These are phyloP conservation scores for Coemansia sp. DNA, from an alignment of 192 early-diverging fungal species.

Conservation along the genomic window DNA sequence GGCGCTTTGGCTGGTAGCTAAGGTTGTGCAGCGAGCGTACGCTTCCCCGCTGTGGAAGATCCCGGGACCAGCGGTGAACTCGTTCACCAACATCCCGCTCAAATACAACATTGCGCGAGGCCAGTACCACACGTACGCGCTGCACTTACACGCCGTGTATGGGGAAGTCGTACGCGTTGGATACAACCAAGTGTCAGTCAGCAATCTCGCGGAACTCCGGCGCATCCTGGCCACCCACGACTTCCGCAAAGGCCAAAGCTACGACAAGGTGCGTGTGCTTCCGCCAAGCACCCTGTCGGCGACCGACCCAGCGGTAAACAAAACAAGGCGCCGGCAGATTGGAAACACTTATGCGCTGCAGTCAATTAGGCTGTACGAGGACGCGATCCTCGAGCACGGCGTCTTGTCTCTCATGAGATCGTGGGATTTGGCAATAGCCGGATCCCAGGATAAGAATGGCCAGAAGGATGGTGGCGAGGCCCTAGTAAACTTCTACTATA, in stretches of 20 bases:
- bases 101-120: slow-evolving; percentile 21
- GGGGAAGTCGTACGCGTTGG: slow-evolving; percentile 48
- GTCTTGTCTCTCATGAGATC: slow-evolving; percentile 21
- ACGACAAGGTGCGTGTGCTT: slow-evolving; percentile 22
- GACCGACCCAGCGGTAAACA: slow-evolving; percentile 37
- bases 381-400: slow-evolving; percentile 26
- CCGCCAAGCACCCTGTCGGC: slow-evolving; percentile 34
- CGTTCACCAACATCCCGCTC: slow-evolving; percentile 30
- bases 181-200: slow-evolving; percentile 32
- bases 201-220: slow-evolving; percentile 18
- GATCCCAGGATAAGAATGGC: neutral
- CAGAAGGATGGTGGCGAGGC: neutral
- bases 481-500: slow-evolving; percentile 38
- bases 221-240: slow-evolving; percentile 37
- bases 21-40: neutral
- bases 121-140: slow-evolving; percentile 27
- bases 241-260: slow-evolving; percentile 34
- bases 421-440: slow-evolving; percentile 25
- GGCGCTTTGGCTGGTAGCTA: neutral
- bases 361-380: slow-evolving; percentile 16
- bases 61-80: slow-evolving; percentile 32
- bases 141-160: slow-evolving; percentile 26
- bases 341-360: slow-evolving; percentile 29
- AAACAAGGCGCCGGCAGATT: slow-evolving; percentile 30
- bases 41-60: slow-evolving; percentile 22